Evolutionary conservation across 2,329 filamentous ascomycete genomes (phyloP), one percentile per base, ranked within the genome.

Genomic region (Fonsecaea multimorphosa): DNA sequence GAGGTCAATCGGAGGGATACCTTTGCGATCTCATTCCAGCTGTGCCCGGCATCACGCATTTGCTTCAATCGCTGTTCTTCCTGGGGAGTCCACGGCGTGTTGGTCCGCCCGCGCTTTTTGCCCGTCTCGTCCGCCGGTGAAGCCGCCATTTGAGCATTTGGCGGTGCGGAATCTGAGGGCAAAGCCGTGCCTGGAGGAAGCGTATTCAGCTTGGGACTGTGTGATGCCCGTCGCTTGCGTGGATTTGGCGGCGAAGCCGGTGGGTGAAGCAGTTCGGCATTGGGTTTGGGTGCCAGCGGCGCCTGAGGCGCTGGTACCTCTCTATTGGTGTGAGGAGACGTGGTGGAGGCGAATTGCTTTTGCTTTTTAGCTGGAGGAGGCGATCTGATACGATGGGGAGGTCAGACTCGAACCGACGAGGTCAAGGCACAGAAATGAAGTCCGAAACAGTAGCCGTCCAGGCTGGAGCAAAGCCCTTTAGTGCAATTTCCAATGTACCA

Each of bases 21-120:
- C 89, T 98, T 98, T 72, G 94, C 95, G 75, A 99, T 99, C 75
- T 98, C 95, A 56, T 92, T 96, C 95, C 95, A 99, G 75, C 91
- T 97, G 73, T 91, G 93, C 11, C 94, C 93, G 0, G 89, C 87
- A 78, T 98, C 95, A 74, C 95, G 87, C 92, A 99, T 96, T 71
- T 90, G 88, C 83, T 98, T 98, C 72, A 99, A 82, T 53, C 93
- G 85, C 76, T 94, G 87, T 79, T 99, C 95, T 78, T 99, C 95
- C 36, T 91, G 91, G 1, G 94, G 92, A 1, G 93, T 97, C 95
- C 95, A 99, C 0, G 95, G 95, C 2, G 95, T 99, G 76, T 99
- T 99, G n/a, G 95, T 98, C 67, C 95, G 86, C 19, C 69, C 67
- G 74, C 92, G 95, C 82, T 97, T 97, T 83, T 98, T 99, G 55